Evolutionary conservation across 2,329 filamentous ascomycete species (phyloP).

Genomic region (Penicillium hesseltinei): DNA sequence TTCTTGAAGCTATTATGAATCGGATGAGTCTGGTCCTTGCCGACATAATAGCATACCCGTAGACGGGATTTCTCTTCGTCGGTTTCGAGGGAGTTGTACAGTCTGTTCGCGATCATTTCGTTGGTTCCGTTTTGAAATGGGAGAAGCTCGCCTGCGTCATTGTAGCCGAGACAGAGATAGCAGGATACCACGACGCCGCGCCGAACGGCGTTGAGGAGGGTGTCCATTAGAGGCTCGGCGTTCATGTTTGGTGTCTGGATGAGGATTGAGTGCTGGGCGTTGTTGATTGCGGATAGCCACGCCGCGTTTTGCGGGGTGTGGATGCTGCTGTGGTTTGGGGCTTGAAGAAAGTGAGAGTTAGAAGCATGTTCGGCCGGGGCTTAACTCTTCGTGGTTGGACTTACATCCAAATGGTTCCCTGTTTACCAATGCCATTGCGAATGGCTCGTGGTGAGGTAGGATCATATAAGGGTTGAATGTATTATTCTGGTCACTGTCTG

Average conservation of each 20-base stretch:
- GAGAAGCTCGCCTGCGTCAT: conserved; percentile 72
- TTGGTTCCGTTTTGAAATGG: conserved; percentile 75
- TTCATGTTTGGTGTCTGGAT: conserved; percentile 79
- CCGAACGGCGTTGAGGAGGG: conserved; percentile 62
- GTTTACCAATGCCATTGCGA: conserved; percentile 71
- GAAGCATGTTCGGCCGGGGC: no score
- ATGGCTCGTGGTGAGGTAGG: conserved; percentile 52
- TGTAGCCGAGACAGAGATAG: conserved; percentile 76
- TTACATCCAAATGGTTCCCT: conserved; percentile 62
- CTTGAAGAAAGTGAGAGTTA: conserved; percentile 18
- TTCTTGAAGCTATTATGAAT: conserved; percentile 65
- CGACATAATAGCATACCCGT: conserved; percentile 68
- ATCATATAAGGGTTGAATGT: conserved; percentile 67
- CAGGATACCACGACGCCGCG: conserved; percentile 66
- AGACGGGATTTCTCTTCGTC: conserved; percentile 51
- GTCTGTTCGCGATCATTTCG: conserved; percentile 63
- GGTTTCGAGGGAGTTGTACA: conserved; percentile 59
- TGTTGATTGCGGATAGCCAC: conserved; percentile 67
- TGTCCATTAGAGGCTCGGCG: conserved; percentile 63
- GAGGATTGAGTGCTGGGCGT: conserved; percentile 65
- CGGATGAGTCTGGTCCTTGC: conserved; percentile 67
- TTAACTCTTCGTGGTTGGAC: conserved; percentile 1
- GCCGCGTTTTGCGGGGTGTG: conserved; percentile 72
- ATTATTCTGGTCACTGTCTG: conserved; percentile 52
- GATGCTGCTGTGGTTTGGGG: conserved; percentile 59